Base-by-base conservation (phyloP, 805 yeast species). In the Suhomyces emberorum region DNA sequence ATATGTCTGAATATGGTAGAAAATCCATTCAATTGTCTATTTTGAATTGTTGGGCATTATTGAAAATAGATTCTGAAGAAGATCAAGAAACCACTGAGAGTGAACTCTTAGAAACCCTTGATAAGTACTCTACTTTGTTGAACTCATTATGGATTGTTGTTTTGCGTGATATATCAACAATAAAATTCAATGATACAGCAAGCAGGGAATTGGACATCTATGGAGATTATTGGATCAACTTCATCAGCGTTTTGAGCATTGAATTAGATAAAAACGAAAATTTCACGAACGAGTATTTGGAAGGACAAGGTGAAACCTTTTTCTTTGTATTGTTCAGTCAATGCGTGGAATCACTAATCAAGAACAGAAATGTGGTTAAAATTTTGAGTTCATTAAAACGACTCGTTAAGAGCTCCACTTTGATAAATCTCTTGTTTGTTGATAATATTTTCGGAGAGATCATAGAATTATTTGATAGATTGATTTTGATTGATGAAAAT, bases 261-360 rank as follows among this genome's bases (percentile, higher is more conserved):
- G 66, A 84, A 26, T 65, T 83, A 27, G 79, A 79, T 27, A 66
- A 63, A 15, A 70, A 81, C 42, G 63, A 70, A 2, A 47, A 58
- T 0, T 54, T 69, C 9, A 65, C 83, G 14, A 55, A 64, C 4
- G 61, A 66, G 2, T 66, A 77, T 23, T 55, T 86, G 30, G 72
- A 69, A 4, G 78, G 72, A 8, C 88, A 81, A 42, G 63, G 76
- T 1, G 68, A 73, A 4, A 77, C 77, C 42, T 84, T 88, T 47
- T 81, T 84, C 58, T 84, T 87, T 52, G 81, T 88, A 20, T 57
- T 89, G 26, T 85, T 83, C 61, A 85, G 96, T 8, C 84, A 86
- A 47, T 87, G 96, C 54, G 70, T 88, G 32, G 95, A 86, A 48
- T 76, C 83, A 0, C 66, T 88, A 42, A 72, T 83, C 12, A 61